Conservation (phyloP, 176 grass and related monocot species). For the Oryza australiensis region DNA sequence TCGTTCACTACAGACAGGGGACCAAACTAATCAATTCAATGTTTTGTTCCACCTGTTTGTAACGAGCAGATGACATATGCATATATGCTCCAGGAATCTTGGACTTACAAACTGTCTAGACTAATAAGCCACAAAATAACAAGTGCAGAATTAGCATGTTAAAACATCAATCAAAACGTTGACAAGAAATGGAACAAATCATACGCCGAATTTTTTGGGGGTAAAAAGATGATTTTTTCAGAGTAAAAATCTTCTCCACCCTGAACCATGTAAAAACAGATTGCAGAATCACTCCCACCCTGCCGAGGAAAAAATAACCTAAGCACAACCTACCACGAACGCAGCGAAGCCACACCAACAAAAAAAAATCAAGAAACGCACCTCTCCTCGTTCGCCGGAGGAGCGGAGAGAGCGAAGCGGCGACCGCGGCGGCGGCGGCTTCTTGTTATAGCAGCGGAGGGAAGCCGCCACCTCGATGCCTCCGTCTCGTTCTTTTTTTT, state of each 20-base stretch:
- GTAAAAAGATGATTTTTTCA: not conserved
- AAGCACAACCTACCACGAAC: not conserved
- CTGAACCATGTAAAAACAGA: not conserved
- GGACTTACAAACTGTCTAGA: not conserved
- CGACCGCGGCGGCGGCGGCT: not conserved
- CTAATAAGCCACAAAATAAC: not conserved
- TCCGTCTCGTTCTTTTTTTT: slow-evolving; percentile 33
- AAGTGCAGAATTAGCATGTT: not conserved
- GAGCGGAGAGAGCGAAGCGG: not conserved
- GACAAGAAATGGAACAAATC: not conserved
- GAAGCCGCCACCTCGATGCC: slow-evolving; percentile 23
- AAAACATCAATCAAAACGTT: not conserved
- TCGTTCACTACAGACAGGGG: not conserved
- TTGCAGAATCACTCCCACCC: not conserved
- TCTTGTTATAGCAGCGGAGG: slow-evolving; percentile 3
- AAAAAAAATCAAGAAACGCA: slow-evolving; percentile 26
- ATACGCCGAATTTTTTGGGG: not conserved
- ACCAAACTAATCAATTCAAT: slow-evolving; percentile 6
- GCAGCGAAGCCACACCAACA: not conserved
- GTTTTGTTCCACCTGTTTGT: not conserved
- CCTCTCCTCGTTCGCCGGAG: slow-evolving; percentile 28
- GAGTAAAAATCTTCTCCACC: not conserved
- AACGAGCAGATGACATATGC: not conserved
- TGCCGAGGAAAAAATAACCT: not conserved
- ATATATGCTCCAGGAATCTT: slow-evolving; percentile 15